A percentile compares a stretch with the other conserved stretches of the same genome.
Evolutionary conservation across 75 land plant species (phyloP).

Genomic region (Isoetes taiwanensis): DNA sequence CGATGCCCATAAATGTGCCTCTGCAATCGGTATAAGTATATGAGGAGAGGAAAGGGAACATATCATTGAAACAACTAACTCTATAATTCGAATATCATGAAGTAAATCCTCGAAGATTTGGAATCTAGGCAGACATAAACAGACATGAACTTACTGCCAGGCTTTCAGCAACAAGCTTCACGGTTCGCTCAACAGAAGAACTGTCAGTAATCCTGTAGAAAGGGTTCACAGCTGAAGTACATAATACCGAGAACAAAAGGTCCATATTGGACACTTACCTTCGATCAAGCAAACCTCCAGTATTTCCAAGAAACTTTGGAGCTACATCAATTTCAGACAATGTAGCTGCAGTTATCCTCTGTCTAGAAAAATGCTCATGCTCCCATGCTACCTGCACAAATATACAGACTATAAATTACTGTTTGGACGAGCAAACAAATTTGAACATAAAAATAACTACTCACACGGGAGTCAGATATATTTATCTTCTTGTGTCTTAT

Average conservation of each 20-base stretch:
- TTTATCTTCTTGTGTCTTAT: conserved; percentile 93
- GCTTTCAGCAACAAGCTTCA: conserved; percentile 91
- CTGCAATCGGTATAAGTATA: too few relatives aligned
- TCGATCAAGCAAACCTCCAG: conserved; percentile 65
- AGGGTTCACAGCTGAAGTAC: too few relatives aligned
- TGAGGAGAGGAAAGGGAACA: too few relatives aligned
- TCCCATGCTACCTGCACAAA: conserved; percentile 95
- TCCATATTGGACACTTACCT: conserved; percentile 40
- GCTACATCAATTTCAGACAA: conserved; percentile 70
- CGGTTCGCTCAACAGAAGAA: conserved; percentile 36
- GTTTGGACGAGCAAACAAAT: too few relatives aligned
- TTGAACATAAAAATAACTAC: conserved; percentile 14
- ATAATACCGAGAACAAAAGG: too few relatives aligned
- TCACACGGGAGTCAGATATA: conserved; percentile 85
- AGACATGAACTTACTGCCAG: conserved; percentile 53
- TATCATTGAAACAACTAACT: too few relatives aligned
- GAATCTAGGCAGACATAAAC: background rate
- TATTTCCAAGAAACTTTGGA: conserved; percentile 53
- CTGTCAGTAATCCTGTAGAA: too few relatives aligned
- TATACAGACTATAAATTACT: too few relatives aligned
- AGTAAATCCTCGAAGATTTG: too few relatives aligned
- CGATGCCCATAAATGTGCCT: conserved; percentile 77
- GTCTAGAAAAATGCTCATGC: conserved; percentile 96
- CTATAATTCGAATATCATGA: too few relatives aligned
- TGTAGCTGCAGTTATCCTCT: conserved; percentile 87